These are phyloP conservation scores for Didymosphaeria variabile DNA, from an alignment of 2,329 filamentous ascomycete species.

Conservation along the genomic window DNA sequence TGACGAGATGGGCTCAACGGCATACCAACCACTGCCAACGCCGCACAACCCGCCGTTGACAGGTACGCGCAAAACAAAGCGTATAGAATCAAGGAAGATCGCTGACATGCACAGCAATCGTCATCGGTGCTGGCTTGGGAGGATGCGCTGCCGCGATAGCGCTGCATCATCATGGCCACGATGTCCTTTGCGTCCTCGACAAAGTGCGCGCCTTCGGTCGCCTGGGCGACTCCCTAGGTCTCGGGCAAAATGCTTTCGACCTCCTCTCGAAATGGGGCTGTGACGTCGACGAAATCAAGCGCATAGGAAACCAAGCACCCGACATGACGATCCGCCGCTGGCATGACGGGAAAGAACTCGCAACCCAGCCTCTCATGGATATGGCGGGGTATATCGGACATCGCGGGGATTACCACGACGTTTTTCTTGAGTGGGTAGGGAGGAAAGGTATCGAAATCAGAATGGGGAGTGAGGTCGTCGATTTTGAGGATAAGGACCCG, in stretches of 20 bases:
- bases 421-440: slow-evolving; percentile 31
- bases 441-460: slow-evolving; percentile 24
- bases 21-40: slow-evolving; percentile 19
- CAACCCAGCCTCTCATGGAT: slow-evolving; percentile 60
- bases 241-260: slow-evolving; percentile 59
- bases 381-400: slow-evolving; percentile 52
- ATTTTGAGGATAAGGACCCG: slow-evolving; percentile 25
- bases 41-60: slow-evolving; percentile 29
- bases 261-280: slow-evolving; percentile 58
- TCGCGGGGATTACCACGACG: slow-evolving; percentile 32
- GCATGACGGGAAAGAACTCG: slow-evolving; percentile 58
- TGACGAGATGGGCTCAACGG: slow-evolving; percentile 12
- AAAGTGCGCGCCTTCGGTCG: slow-evolving; percentile 55
- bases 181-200: slow-evolving; percentile 55
- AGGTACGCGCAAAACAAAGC: slow-evolving; percentile 16
- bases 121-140: slow-evolving; percentile 61
- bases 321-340: slow-evolving; percentile 60
- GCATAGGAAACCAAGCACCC: slow-evolving; percentile 58
- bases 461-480: slow-evolving; percentile 32
- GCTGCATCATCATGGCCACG: slow-evolving; percentile 56
- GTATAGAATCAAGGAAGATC: neutral
- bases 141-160: slow-evolving; percentile 61
- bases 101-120: slow-evolving; percentile 49
- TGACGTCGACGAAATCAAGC: slow-evolving; percentile 47
- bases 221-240: slow-evolving; percentile 57